Evolutionary conservation across 805 yeast species (phyloP), one percentile per base, ranked within the genome.

Genomic region (Candida nonsorbophila): DNA sequence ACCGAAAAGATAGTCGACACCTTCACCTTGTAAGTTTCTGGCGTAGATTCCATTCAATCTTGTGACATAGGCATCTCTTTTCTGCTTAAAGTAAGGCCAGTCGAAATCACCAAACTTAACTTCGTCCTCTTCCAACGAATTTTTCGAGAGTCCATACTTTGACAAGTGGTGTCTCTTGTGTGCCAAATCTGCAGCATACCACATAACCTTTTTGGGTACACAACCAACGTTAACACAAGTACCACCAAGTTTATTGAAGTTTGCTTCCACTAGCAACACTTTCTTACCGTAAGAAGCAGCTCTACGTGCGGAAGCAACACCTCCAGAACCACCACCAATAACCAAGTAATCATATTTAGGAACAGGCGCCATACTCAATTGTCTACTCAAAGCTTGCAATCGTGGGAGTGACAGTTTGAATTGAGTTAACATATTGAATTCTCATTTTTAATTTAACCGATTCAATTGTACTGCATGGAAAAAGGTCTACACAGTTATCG

Each of bases 221-320:
- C 99, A 92, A 13, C 99, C 99, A 24, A 90, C 97, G 55, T 92
- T 92, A 38, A 92, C 99, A 72, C 99, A 92, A 23, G 98, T 92
- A 16, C 99, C 99, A 35, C 98, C 98, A 60, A 92, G 72, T 45
- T 56, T 58, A 29, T 58, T 42, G 40, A 69, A 79, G 30, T 77
- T 74, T 22, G 84, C 76, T 58, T 92, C 98, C 30, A 92, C 69
- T 13, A 92, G 51, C 30, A 88, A 65, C 1, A 92, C 80, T 44
- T 86, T 85, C 15, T 94, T 95, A 15, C 98, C 98, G 45, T 88
- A 77, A 18, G 77, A 72, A 20, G 97, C 96, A 8, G 98, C 97
- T 47, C 97, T 77, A 58, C 99, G 79, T 10, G 97, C 94, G 13
- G 94, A 79, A n/a, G 98, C 96, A 25, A 92, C 97, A 44, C 99